phyloP scores from a whole-genome alignment of 2,329 filamentous ascomycete genomes.

The Cladosporium austrohemisphaericum region DNA sequence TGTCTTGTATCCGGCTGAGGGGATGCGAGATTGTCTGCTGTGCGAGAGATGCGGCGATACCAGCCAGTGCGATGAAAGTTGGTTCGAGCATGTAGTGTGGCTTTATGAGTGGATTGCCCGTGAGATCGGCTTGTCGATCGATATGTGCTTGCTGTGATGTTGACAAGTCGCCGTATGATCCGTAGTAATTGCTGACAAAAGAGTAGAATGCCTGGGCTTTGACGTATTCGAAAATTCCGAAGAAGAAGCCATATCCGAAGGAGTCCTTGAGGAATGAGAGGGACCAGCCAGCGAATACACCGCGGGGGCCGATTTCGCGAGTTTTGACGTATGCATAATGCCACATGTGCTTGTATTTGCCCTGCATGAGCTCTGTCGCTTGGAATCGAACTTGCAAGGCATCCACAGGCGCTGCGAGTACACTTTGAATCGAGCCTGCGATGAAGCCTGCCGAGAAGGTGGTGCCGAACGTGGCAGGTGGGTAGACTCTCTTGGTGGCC shows the following conservation, averaged over 20 bases:
- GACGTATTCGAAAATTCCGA: conserved; percentile 70
- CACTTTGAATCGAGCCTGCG: conserved; percentile 65
- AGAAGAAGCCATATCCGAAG: conserved; percentile 67
- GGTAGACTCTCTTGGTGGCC: conserved; percentile 62
- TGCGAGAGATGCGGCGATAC: conserved; percentile 63
- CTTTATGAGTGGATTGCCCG: conserved; percentile 53
- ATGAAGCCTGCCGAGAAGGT: conserved; percentile 68
- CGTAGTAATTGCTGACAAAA: conserved; percentile 69
- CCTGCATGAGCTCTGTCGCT: conserved; percentile 56
- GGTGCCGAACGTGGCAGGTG: conserved; percentile 59
- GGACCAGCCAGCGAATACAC: conserved; percentile 70
- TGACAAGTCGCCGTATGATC: conserved; percentile 35
- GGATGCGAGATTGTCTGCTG: conserved; percentile 71
- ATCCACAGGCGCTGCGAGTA: conserved; percentile 70
- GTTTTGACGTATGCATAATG: conserved; percentile 64
- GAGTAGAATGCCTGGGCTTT: conserved; percentile 70
- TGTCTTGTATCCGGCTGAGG: conserved; percentile 64
- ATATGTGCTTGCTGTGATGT: conserved; percentile 33
- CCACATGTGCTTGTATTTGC: conserved; percentile 68
- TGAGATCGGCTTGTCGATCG: conserved; percentile 22
- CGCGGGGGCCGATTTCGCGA: conserved; percentile 66
- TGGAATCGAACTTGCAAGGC: conserved; percentile 72
- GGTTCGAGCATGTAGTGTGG: conserved; percentile 76
- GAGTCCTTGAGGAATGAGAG: conserved; percentile 67
- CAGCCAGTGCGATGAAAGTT: conserved; percentile 65